phyloP scores from a whole-genome alignment of 441 rosid species.

The Gossypium schwendimanii region DNA sequence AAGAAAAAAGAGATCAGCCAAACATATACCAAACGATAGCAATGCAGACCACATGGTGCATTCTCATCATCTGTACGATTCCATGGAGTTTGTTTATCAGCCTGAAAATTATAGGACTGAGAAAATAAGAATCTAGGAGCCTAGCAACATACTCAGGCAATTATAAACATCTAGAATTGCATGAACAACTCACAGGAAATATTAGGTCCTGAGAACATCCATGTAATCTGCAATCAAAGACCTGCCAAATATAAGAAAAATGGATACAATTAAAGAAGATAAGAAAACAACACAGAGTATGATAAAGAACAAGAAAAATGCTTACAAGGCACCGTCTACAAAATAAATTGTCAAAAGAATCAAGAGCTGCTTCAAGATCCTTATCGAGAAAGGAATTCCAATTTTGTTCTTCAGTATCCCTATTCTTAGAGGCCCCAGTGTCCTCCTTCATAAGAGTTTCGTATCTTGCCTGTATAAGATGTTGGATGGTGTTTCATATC shows the following conservation, averaged over 20 bases:
- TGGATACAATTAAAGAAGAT: background rate
- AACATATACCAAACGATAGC: constrained; percentile 58
- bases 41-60: constrained; percentile 67
- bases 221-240: constrained; percentile 94
- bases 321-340: constrained; percentile 97
- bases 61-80: constrained; percentile 53
- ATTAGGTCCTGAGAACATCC: constrained; percentile 99
- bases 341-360: constrained; percentile 94
- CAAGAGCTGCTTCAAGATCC: constrained; percentile 96
- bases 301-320: constrained; percentile 9
- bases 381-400: constrained; percentile 62
- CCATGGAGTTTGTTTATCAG: constrained; percentile 76
- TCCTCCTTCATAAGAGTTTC: constrained; percentile 57
- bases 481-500: constrained; percentile 94
- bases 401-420: constrained; percentile 43
- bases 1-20: constrained; percentile 10
- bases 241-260: constrained; percentile 36
- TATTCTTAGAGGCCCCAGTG: constrained; percentile 34
- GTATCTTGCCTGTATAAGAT: constrained; percentile 99
- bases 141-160: constrained; percentile 4
- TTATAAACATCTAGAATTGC: constrained; percentile 15
- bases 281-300: constrained; percentile 8
- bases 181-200: constrained; percentile 65
- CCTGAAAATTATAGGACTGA: constrained; percentile 34
- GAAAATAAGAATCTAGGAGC: constrained; percentile 22